These are phyloP conservation scores for Pisolithus orientalis DNA, from an alignment of 768 basidiomycete species.

Conservation along the genomic window DNA sequence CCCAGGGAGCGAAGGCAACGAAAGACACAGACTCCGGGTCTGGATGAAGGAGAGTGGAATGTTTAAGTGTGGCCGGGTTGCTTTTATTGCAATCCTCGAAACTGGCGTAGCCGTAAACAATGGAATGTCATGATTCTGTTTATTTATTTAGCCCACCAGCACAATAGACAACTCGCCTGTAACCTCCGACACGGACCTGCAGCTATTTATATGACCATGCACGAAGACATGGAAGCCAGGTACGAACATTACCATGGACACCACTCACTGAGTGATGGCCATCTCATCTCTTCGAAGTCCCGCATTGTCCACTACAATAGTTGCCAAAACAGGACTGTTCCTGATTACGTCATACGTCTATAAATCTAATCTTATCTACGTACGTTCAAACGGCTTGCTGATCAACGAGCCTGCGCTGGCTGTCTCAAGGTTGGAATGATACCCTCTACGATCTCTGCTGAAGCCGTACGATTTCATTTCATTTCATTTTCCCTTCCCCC, in stretches of 20 bases:
- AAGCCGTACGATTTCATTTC: conserved; percentile 39
- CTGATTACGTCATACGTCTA: too few relatives aligned
- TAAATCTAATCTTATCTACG: background rate
- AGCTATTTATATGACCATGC: background rate
- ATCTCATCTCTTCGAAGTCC: background rate
- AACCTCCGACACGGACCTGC: background rate
- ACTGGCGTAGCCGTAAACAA: conserved; percentile 12
- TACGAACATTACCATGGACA: conserved; percentile 1
- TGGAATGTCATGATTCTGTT: background rate
- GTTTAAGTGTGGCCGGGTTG: background rate
- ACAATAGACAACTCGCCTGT: conserved; percentile 8
- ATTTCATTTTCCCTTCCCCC: background rate
- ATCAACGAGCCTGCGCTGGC: too few relatives aligned
- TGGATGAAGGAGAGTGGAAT: conserved; percentile 10
- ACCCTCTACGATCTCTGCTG: conserved; percentile 33
- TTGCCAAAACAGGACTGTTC: background rate
- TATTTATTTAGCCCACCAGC: background rate
- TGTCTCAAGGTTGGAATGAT: conserved; percentile 2
- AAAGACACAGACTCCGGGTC: background rate
- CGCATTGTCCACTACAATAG: background rate
- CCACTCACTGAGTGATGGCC: background rate
- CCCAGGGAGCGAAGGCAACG: background rate
- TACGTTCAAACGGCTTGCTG: background rate
- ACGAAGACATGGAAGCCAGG: background rate
- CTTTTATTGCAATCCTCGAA: conserved; percentile 12